Evolutionary conservation across 2,329 filamentous ascomycete genomes (phyloP).

Genomic region (Elsinoe australis): DNA sequence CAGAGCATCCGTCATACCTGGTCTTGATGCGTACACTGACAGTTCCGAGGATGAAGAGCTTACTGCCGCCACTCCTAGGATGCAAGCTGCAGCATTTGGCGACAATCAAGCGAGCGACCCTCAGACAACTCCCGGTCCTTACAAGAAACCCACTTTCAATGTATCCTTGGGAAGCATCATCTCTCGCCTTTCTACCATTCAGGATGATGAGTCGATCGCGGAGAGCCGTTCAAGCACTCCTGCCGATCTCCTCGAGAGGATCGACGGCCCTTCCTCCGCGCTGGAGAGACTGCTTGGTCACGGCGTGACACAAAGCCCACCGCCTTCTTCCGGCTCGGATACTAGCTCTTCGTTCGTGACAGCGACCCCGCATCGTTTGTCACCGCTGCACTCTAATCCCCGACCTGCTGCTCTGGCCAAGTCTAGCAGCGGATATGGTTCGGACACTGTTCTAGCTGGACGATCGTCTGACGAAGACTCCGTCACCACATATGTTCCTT

Average conservation of each 20-base stretch:
- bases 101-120: slow-evolving; percentile 1
- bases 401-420: not conserved
- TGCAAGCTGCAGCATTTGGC: not conserved
- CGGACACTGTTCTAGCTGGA: not conserved
- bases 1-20: slow-evolving; percentile 6
- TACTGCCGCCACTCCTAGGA: not conserved
- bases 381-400: slow-evolving; percentile 3
- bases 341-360: slow-evolving; percentile 5
- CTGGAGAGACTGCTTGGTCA: slow-evolving; percentile 2
- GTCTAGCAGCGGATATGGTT: slow-evolving; percentile 7
- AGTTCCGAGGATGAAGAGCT: slow-evolving; percentile 8
- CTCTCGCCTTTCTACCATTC: slow-evolving; percentile 11
- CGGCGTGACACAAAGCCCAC: not conserved
- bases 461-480: slow-evolving; percentile 10
- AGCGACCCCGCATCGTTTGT: not conserved
- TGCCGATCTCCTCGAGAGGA: not conserved
- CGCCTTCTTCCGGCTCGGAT: slow-evolving; percentile 7
- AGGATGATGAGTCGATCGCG: slow-evolving; percentile 13
- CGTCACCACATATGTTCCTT: not conserved
- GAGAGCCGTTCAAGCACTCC: too few relatives aligned
- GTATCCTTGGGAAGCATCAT: slow-evolving; percentile 7
- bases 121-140: not conserved
- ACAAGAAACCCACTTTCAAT: slow-evolving; percentile 13
- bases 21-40: slow-evolving; percentile 12
- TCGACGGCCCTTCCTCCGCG: not conserved